Evolutionary conservation across 768 basidiomycete genomes (phyloP).

Genomic region (Tulasnella sp.): DNA sequence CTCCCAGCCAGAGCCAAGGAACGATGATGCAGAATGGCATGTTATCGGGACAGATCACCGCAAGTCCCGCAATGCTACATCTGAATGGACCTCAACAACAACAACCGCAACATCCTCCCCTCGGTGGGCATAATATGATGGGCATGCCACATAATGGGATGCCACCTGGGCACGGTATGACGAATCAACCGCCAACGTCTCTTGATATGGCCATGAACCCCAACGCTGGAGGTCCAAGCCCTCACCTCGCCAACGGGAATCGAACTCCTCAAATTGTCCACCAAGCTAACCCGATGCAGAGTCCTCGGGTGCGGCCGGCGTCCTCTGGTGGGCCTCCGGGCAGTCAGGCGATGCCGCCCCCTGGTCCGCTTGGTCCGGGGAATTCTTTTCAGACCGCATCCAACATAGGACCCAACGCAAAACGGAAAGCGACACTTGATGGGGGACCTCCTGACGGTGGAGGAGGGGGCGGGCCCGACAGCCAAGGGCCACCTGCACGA

Average conservation of each 20-base stretch:
- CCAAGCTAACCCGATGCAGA: not conserved
- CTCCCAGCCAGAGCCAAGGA: not conserved
- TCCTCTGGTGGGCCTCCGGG: not conserved
- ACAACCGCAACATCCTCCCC: no score
- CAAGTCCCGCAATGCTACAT: not conserved
- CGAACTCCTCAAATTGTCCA: not conserved
- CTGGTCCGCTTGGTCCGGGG: not conserved
- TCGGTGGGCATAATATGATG: no score
- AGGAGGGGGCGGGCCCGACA: not conserved
- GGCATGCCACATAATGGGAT: not conserved
- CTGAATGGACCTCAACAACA: not conserved
- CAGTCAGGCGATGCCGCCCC: not conserved
- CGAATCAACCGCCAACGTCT: not conserved
- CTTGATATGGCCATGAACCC: not conserved
- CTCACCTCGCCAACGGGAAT: not conserved
- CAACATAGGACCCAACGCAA: not conserved
- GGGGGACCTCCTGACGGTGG: not conserved
- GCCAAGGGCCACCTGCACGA: not conserved
- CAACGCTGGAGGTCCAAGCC: not conserved
- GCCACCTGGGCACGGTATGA: not conserved
- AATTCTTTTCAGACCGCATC: not conserved
- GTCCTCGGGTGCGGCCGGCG: conserved; percentile 1
- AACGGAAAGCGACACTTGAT: conserved; percentile 5
- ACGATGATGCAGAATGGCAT: not conserved
- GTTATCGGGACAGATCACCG: not conserved